Evolutionary conservation across 2,329 filamentous ascomycete genomes (phyloP).

Genomic region (Aureobasidium sp.): DNA sequence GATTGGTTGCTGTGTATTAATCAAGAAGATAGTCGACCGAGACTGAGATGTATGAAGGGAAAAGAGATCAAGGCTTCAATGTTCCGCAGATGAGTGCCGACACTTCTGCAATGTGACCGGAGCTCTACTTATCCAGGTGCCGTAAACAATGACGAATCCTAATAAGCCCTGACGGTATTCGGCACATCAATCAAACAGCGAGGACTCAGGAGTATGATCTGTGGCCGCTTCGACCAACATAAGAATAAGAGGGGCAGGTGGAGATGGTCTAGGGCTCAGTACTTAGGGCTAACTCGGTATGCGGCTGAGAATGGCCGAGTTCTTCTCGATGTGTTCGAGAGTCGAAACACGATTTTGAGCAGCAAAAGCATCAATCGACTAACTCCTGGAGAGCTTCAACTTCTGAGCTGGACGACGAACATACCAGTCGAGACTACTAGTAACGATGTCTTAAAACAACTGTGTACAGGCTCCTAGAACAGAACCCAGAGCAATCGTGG

Average conservation of each 20-base stretch:
- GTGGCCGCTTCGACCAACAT: background rate
- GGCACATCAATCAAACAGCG: background rate
- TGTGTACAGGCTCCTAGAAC: no score
- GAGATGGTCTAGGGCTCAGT: background rate
- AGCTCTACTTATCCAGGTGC: background rate
- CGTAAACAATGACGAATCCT: background rate
- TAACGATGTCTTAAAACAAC: no score
- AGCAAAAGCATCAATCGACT: no score
- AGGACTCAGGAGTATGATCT: background rate
- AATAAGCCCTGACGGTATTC: background rate
- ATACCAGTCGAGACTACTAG: no score
- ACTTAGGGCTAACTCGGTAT: constrained; percentile 16
- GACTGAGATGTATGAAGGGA: background rate
- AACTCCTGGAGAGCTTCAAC: no score
- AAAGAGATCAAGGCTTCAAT: background rate
- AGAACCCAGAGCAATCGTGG: no score
- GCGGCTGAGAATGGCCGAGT: constrained; percentile 10
- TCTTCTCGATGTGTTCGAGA: no score
- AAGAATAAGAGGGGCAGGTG: background rate
- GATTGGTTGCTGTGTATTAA: no score
- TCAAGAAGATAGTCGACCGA: background rate
- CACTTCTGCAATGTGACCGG: background rate
- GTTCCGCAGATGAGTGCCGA: constrained; percentile 5
- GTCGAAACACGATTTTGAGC: no score
- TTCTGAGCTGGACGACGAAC: no score